Conservation (phyloP, 2,329 filamentous ascomycete genomes). For the Ceratocystis eucalypticola region DNA sequence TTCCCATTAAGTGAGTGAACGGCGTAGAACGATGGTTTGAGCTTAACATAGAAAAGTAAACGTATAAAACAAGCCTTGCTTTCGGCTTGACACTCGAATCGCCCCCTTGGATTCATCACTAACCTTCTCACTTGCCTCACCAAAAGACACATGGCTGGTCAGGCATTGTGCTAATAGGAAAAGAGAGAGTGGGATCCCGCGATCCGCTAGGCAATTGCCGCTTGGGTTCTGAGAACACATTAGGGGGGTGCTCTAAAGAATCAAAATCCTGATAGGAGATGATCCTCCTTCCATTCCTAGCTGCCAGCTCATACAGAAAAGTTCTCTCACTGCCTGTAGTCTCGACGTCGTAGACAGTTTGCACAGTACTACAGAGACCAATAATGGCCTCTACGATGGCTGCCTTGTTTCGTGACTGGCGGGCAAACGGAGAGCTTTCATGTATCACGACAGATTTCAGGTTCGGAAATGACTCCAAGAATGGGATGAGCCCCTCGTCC, state of each 20-base stretch:
- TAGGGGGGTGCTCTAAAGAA: background rate
- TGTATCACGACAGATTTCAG: slow-evolving; percentile 20
- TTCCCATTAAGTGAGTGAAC: too few species aligned
- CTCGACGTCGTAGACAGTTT: slow-evolving; percentile 2
- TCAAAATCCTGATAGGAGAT: background rate
- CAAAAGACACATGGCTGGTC: slow-evolving; percentile 5
- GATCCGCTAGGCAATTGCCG: background rate
- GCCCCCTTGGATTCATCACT: background rate
- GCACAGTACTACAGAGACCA: background rate
- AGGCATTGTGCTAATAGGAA: background rate
- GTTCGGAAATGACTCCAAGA: slow-evolving; percentile 21
- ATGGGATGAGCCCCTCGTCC: slow-evolving; percentile 17
- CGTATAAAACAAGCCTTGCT: background rate
- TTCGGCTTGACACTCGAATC: background rate
- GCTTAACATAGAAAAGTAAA: too few species aligned
- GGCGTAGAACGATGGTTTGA: too few species aligned
- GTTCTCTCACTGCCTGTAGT: background rate
- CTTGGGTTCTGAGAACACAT: background rate
- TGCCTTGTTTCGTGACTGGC: background rate
- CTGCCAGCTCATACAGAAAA: background rate
- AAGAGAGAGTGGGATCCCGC: background rate
- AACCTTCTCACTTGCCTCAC: background rate
- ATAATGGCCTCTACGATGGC: slow-evolving; percentile 3
- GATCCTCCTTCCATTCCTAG: background rate
- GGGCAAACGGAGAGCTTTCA: slow-evolving; percentile 12